A percentile compares a stretch with the other conserved stretches of the same genome.
phyloP scores from a whole-genome alignment of 129 eudicot species.

The Artemisia argyi region DNA sequence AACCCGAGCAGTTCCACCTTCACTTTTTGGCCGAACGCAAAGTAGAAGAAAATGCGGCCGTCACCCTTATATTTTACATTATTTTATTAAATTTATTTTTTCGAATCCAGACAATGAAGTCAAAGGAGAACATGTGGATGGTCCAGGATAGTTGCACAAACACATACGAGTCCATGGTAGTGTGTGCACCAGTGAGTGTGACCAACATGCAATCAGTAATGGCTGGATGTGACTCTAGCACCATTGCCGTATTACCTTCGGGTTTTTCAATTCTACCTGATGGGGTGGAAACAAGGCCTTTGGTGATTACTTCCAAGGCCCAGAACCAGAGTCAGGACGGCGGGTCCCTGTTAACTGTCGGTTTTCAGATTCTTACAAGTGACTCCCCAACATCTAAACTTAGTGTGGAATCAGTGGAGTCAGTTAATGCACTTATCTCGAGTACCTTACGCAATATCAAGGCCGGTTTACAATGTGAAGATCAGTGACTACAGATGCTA shows the following conservation, averaged over 20 bases:
- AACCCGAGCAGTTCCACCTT: background rate
- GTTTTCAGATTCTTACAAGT: slow-evolving; percentile 75
- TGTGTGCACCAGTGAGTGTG: slow-evolving; percentile 72
- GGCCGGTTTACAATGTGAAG: slow-evolving; percentile 77
- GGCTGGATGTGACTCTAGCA: slow-evolving; percentile 93
- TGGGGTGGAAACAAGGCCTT: slow-evolving; percentile 80
- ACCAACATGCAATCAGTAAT: slow-evolving; percentile 70
- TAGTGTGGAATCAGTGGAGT: slow-evolving; percentile 72
- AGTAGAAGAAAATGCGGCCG: background rate
- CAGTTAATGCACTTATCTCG: slow-evolving; percentile 68
- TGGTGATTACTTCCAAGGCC: slow-evolving; percentile 62
- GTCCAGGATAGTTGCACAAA: slow-evolving; percentile 86
- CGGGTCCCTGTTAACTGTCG: slow-evolving; percentile 79
- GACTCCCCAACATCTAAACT: slow-evolving; percentile 60
- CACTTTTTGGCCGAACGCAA: background rate
- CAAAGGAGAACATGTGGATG: slow-evolving; percentile 76
- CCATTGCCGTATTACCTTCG: slow-evolving; percentile 67
- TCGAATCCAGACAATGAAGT: slow-evolving; percentile 57
- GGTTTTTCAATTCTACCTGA: slow-evolving; percentile 95
- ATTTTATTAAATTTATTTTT: background rate
- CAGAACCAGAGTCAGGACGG: slow-evolving; percentile 59
- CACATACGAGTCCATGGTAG: slow-evolving; percentile 72
- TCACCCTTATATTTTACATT: background rate
- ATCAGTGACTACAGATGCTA: slow-evolving; percentile 40
- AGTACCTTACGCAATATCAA: slow-evolving; percentile 73